Evolutionary conservation across 2,329 filamentous ascomycete genomes (phyloP).

Genomic region (Lasiodiplodia sp.): DNA sequence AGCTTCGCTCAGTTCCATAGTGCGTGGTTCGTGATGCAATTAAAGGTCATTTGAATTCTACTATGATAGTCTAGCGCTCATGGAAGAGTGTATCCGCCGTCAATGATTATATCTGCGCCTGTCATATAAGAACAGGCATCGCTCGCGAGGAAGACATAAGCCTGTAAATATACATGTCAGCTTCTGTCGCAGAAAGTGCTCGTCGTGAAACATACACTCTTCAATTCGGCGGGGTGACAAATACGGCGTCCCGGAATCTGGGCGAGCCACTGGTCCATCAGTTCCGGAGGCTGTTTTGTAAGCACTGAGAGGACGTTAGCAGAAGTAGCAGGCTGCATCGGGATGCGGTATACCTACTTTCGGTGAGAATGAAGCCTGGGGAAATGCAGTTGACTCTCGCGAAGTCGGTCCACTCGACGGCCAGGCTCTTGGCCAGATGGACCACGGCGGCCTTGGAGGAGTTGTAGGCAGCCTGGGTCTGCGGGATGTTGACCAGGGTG

Average conservation of each 20-base stretch:
- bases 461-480: constrained; percentile 45
- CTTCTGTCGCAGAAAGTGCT: not conserved
- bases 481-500: constrained; percentile 49
- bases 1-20: too few relatives aligned
- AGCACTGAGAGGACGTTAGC: constrained; percentile 7
- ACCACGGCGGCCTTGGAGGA: constrained; percentile 36
- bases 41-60: too few relatives aligned
- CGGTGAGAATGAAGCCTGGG: constrained; percentile 24
- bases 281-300: constrained; percentile 9
- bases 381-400: constrained; percentile 27
- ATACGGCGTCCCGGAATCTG: constrained; percentile 23
- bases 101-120: constrained; percentile 19
- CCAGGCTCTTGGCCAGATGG: constrained; percentile 35
- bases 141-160: constrained; percentile 28
- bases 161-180: not conserved
- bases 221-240: constrained; percentile 13
- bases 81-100: constrained; percentile 24
- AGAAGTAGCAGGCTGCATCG: too few relatives aligned
- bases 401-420: constrained; percentile 38
- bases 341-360: not conserved
- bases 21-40: too few relatives aligned
- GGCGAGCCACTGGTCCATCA: constrained; percentile 20
- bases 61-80: not conserved
- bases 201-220: not conserved
- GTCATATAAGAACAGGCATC: constrained; percentile 29